These are phyloP conservation scores for Suillus discolor DNA, from an alignment of 768 basidiomycete genomes.

Conservation along the genomic window DNA sequence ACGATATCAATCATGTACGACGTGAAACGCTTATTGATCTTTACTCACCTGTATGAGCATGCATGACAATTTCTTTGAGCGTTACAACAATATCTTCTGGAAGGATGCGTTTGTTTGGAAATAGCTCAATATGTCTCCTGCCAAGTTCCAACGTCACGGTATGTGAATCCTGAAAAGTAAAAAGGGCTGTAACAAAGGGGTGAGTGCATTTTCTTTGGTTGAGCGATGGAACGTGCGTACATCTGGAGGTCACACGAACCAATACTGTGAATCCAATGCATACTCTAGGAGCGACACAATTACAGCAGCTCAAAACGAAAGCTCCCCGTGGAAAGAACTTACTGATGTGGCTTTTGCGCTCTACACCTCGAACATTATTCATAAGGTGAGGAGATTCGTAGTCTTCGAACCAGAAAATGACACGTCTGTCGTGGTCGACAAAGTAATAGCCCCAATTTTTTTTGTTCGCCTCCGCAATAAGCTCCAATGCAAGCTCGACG, in stretches of 20 bases:
- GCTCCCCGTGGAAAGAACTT: constrained; percentile 12
- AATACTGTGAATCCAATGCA: not conserved
- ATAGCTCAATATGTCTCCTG: not conserved
- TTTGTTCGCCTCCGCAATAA: not conserved
- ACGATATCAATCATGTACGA: not conserved
- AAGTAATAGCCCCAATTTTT: constrained; percentile 41
- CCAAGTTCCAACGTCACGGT: not conserved
- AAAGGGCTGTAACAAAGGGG: not conserved
- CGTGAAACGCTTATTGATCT: constrained; percentile 11
- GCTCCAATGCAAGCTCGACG: not conserved
- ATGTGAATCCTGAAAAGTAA: not conserved
- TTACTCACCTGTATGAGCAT: constrained; percentile 1
- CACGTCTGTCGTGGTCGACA: constrained; percentile 41
- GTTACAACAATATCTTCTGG: not conserved
- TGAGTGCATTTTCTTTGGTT: not conserved
- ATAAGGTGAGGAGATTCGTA: constrained; percentile 36
- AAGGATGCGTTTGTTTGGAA: constrained; percentile 23
- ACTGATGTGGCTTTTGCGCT: constrained; percentile 43
- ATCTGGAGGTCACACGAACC: not conserved
- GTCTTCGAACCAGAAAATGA: constrained; percentile 50
- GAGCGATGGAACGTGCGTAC: not conserved
- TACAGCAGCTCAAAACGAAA: not conserved
- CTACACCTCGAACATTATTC: constrained; percentile 40
- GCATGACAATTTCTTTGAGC: constrained; percentile 4
- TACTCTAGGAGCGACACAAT: not conserved